Conservation (phyloP, 208 protist species). For the Acanthamoeba sp. region DNA sequence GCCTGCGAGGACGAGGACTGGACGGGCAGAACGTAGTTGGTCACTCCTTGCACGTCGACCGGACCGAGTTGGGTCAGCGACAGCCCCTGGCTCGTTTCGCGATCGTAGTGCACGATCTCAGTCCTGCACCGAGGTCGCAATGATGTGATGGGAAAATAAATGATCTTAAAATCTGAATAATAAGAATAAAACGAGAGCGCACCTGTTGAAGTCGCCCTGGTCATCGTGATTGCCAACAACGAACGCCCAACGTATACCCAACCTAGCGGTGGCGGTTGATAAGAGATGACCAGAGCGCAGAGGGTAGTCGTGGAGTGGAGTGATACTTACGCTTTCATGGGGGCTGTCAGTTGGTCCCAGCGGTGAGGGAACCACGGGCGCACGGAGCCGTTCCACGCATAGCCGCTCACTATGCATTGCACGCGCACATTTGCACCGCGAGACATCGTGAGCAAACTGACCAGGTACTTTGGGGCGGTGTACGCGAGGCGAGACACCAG, state of each 20-base stretch:
- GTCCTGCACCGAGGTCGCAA: not conserved
- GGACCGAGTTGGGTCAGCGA: constrained; percentile 19
- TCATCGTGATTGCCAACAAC: constrained; percentile 6
- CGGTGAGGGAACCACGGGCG: not conserved
- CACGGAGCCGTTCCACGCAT: not conserved
- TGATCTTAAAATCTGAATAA: not conserved
- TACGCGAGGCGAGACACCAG: not conserved
- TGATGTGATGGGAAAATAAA: not conserved
- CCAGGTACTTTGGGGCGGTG: too few species aligned
- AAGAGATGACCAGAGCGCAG: too few species aligned
- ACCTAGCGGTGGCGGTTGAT: not conserved
- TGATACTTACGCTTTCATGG: not conserved
- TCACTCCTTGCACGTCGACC: not conserved
- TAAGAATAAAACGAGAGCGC: constrained; percentile 15
- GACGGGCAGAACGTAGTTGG: constrained; percentile 1
- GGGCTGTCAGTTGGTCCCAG: not conserved
- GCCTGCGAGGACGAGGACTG: not conserved
- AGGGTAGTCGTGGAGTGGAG: too few species aligned
- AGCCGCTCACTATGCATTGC: not conserved
- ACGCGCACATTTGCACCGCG: not conserved
- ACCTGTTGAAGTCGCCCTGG: constrained; percentile 6
- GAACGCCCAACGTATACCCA: not conserved
- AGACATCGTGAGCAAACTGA: not conserved
- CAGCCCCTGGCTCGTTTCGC: not conserved
- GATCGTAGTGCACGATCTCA: not conserved